Evolutionary conservation across 192 early-diverging fungal genomes (phyloP), one percentile per base, ranked within the genome.

Genomic region (Gigaspora rosea): DNA sequence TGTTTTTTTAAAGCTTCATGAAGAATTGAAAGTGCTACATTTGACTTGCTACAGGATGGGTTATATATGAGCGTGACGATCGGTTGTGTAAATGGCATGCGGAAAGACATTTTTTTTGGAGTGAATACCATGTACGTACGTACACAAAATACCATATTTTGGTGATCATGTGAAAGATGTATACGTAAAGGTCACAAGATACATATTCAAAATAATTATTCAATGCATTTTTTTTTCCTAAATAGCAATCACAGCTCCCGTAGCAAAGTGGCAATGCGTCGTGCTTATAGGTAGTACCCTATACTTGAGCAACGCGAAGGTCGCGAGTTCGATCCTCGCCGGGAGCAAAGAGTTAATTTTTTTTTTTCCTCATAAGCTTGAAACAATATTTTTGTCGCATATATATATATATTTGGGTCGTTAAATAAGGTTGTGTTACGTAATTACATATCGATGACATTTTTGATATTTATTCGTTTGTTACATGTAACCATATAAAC

Each of bases 211-310:
- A 27, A 27, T 27, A 27, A 1, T 41, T 1, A 41, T 41, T 41
- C 41, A 7, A 41, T 41, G 7, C 3, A 41, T 1, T 41, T 41
- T 41, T n/a, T 41, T 41, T 41, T 41, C 41, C 0, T 41, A 3
- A 41, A 41, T 1, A 41, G 7, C 64, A 66, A 9, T 46, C 6
- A n/a, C 64, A 33, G 70, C 70, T 71, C 70, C 70, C 70, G 70
- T 71, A 71, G 70, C 70, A 71, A 71, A 71, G 70, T 71, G 70
- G 70, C 70, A 71, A 71, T 71, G 70, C 70, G 70, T 71, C 70
- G 70, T 71, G 70, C 70, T 71, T 71, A 71, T 71, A 71, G 70
- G 70, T 56, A n/a, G 52, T 22, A 56, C 13, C 70, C 70, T 71
- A 71, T 71, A 71, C 70, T 71, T 71, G 70, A 71, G 70, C 70